Percentiles rank a stretch among this genome's conserved stretches.
phyloP scores from a whole-genome alignment of 116 monocot species.

The Iris pallida region DNA sequence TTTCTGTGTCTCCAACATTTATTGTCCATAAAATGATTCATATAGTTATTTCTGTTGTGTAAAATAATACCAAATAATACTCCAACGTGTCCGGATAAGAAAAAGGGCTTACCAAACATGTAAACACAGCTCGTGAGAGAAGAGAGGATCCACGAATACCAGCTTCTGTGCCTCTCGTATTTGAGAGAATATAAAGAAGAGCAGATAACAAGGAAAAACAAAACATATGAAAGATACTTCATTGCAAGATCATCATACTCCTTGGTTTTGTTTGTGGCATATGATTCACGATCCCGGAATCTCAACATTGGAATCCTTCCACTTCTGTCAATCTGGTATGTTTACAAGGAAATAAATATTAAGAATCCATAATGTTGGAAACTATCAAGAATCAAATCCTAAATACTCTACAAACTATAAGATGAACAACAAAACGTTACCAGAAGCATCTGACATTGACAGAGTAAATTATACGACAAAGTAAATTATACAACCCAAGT shows the following conservation, averaged over 20 bases:
- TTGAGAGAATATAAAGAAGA: conserved; percentile 76
- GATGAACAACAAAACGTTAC: no score
- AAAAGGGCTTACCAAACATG: conserved; percentile 72
- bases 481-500: no score
- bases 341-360: not conserved
- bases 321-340: conserved; percentile 69
- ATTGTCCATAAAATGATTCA: no score
- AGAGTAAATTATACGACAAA: no score
- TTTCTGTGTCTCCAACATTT: no score
- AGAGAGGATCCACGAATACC: conserved; percentile 95
- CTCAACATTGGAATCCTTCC: conserved; percentile 66
- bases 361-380: not conserved
- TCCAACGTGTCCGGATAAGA: no score
- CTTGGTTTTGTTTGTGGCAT: conserved; percentile 75
- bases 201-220: conserved; percentile 58
- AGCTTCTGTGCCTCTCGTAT: conserved; percentile 78
- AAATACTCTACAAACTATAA: no score
- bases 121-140: conserved; percentile 84
- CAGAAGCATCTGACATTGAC: no score
- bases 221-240: conserved; percentile 76
- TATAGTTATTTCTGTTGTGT: no score
- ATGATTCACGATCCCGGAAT: conserved; percentile 80
- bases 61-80: no score
- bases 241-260: conserved; percentile 91
- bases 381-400: no score